Conservation (phyloP, 2,329 filamentous ascomycete species). For the Cytospora mali region DNA sequence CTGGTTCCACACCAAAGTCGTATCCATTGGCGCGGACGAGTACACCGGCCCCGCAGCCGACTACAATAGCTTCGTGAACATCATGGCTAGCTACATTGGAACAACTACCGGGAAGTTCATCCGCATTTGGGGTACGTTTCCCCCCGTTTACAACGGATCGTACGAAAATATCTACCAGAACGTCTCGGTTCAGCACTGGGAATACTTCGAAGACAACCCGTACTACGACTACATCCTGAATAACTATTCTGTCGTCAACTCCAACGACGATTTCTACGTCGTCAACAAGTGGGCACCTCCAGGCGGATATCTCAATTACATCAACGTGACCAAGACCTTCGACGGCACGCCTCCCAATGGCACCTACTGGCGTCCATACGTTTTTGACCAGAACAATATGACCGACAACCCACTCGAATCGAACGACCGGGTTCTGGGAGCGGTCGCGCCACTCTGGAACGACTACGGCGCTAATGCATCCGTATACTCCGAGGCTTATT, state of each 20-base stretch:
- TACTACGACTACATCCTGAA: constrained; percentile 45
- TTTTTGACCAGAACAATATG: constrained; percentile 53
- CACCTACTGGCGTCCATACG: constrained; percentile 50
- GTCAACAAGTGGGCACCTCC: constrained; percentile 53
- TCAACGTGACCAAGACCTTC: constrained; percentile 51
- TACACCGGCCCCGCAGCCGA: constrained; percentile 50
- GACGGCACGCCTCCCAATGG: constrained; percentile 44
- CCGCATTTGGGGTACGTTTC: constrained; percentile 60
- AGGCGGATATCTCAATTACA: constrained; percentile 40
- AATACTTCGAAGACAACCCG: constrained; percentile 55
- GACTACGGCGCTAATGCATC: constrained; percentile 56
- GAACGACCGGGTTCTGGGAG: constrained; percentile 48
- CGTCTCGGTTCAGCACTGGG: constrained; percentile 59
- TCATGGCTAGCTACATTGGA: constrained; percentile 51
- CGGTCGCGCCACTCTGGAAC: constrained; percentile 56
- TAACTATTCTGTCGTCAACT: constrained; percentile 55
- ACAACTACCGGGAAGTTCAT: constrained; percentile 45
- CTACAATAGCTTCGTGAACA: constrained; percentile 57
- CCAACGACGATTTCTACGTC: constrained; percentile 55
- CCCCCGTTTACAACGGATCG: constrained; percentile 39
- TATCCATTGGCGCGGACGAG: constrained; percentile 60
- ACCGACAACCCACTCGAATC: constrained; percentile 48
- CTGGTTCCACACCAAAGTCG: constrained; percentile 58
- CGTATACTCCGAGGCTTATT: constrained; percentile 55
- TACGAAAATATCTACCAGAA: constrained; percentile 45